Conservation (phyloP, 257 asterid species). For the Salvia hispanica region DNA sequence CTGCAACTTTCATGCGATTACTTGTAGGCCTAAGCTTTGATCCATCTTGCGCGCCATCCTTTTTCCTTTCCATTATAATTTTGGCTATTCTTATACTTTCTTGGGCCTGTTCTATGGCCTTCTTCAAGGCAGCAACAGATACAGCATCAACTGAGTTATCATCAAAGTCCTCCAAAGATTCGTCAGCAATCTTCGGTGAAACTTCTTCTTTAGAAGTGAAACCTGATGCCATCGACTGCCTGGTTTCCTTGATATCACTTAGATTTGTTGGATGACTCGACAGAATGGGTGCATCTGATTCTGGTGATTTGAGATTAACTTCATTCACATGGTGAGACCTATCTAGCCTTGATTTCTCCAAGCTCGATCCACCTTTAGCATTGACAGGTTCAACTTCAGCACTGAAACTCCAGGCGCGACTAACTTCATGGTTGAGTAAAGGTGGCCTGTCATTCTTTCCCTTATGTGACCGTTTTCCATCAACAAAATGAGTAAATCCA, state of each 20-base stretch:
- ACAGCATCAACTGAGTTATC: conserved; percentile 78
- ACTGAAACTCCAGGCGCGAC: conserved; percentile 63
- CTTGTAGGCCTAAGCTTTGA: conserved; percentile 42
- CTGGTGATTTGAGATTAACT: conserved; percentile 42
- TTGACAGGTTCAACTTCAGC: conserved; percentile 50
- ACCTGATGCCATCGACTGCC: conserved; percentile 35
- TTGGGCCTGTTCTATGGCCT: conserved; percentile 86
- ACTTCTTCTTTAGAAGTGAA: conserved; percentile 46
- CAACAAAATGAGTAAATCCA: conserved; percentile 66
- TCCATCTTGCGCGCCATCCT: conserved; percentile 42
- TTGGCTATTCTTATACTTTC: conserved; percentile 86
- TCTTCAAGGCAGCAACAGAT: conserved; percentile 78
- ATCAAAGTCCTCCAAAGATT: conserved; percentile 68
- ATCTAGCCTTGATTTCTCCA: conserved; percentile 43
- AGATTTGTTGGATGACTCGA: conserved; percentile 38
- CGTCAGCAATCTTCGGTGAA: conserved; percentile 40
- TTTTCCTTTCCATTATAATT: conserved; percentile 76
- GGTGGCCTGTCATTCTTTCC: conserved; percentile 43
- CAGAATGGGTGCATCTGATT: conserved; percentile 37
- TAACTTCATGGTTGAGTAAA: conserved; percentile 48
- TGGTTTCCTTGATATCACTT: conserved; percentile 40
- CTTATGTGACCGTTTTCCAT: conserved; percentile 48
- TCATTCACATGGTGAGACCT: conserved; percentile 35
- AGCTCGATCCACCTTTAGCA: conserved; percentile 46
- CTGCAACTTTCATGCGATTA: conserved; percentile 36